Evolutionary conservation across 768 basidiomycete genomes (phyloP), one percentile per base, ranked within the genome.

Genomic region (Heimioporus sp.): DNA sequence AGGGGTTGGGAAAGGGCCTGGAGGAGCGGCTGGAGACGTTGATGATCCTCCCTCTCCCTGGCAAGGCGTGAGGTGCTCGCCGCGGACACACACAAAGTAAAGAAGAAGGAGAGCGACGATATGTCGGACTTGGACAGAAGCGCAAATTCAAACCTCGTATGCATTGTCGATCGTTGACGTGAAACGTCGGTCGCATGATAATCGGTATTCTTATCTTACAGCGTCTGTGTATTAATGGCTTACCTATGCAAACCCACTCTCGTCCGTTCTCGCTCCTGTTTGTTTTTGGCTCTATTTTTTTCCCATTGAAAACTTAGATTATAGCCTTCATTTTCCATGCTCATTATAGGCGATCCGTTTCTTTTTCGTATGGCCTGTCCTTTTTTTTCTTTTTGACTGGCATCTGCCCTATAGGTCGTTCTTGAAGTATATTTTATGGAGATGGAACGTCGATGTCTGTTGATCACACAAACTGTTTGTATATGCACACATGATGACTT

Each of bases 11-110:
- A 0, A 80, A 73, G 53, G 92, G 92, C 0, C 67, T 95, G 44
- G 92, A 90, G 68, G 92, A 93, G 73, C 73, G 92, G 50, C 66
- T 95, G 48, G 92, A 93, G 61, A 76, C 73, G 30, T 63, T 82
- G 56, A 76, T 77, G 72, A 60, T 61, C 17, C 46, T 64, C 32
- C 66, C 65, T 19, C 46, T 64, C 32, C 66, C 65, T 24, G 62
- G 60, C 6, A 58, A 30, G 19, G 68, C 52, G 20, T 71, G 52
- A 68, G 28, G 42, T 35, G 1, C 40, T 11, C 34, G 10, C 34
- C 34, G 34, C 34, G 9, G 15, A 5, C n/a, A 35, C 11, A 35
- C 10, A 12, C 34, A 7, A 35, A 15, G 24, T 5, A 24, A 24
- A 24, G 24, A 24, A 24, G 24, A 24, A 24, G 24, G 24, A 24